These are phyloP conservation scores for Nepenthes mirabilis DNA, from an alignment of 148 eudicot genomes.

Conservation along the genomic window DNA sequence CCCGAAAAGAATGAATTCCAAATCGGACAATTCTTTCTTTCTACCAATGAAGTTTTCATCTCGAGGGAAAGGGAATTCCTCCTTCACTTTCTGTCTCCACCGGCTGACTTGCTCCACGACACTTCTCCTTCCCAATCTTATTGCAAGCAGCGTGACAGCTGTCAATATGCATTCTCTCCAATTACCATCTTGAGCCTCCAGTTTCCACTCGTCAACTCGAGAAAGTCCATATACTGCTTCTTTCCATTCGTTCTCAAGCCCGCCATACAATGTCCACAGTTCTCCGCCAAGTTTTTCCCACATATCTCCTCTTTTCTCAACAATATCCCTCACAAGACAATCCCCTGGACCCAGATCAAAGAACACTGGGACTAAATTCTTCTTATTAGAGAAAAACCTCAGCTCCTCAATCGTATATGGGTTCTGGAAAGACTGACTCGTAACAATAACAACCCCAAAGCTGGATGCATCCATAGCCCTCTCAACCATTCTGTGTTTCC, in stretches of 20 bases:
- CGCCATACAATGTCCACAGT: conserved; percentile 74
- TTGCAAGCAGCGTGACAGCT: conserved; percentile 65
- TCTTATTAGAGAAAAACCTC: conserved; percentile 70
- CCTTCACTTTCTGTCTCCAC: conserved; percentile 80
- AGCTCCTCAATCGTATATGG: conserved; percentile 91
- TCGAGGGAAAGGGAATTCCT: conserved; percentile 86
- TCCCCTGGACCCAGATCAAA: conserved; percentile 83
- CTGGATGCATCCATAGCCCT: conserved; percentile 62
- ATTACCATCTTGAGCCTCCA: conserved; percentile 72
- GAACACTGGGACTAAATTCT: conserved; percentile 83
- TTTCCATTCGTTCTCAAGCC: conserved; percentile 92
- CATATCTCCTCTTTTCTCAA: conserved; percentile 68
- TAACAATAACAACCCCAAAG: conserved; percentile 62
- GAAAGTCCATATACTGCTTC: conserved; percentile 71
- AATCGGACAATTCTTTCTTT: conserved; percentile 76
- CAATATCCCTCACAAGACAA: conserved; percentile 79
- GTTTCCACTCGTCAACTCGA: conserved; percentile 90
- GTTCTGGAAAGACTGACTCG: conserved; percentile 65
- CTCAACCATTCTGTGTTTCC: conserved; percentile 47
- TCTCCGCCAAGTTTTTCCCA: conserved; percentile 86
- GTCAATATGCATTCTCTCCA: conserved; percentile 89
- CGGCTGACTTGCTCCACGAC: conserved; percentile 67
- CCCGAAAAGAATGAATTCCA: conserved; percentile 90
- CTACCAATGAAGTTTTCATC: conserved; percentile 84
- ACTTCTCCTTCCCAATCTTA: conserved; percentile 93